Conservation (phyloP, 805 yeast species). For the Wickerhamiella musiphila region DNA sequence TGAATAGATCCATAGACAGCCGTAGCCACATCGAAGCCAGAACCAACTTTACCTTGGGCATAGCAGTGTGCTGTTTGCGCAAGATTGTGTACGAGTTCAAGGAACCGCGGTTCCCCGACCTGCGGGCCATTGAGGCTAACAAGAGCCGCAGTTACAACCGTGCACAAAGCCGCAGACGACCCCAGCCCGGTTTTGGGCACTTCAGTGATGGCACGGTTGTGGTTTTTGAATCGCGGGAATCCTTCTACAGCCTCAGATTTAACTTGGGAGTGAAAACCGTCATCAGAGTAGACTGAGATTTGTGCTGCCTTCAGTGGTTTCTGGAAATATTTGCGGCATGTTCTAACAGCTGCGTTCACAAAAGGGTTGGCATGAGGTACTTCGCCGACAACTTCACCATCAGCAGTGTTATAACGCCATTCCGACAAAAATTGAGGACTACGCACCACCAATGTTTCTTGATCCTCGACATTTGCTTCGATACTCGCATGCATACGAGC, state of each 20-base stretch:
- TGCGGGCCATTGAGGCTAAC: slow-evolving; percentile 26
- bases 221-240: slow-evolving; percentile 36
- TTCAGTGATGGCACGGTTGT: slow-evolving; percentile 37
- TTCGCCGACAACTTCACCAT: neutral
- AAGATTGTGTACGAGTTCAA: slow-evolving; percentile 49
- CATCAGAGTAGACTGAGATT: slow-evolving; percentile 64
- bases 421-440: slow-evolving; percentile 15
- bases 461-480: slow-evolving; percentile 18
- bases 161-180: slow-evolving; percentile 84
- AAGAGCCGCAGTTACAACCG: slow-evolving; percentile 60
- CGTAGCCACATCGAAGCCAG: slow-evolving; percentile 94
- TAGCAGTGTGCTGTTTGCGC: slow-evolving; percentile 82
- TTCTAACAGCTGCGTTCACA: slow-evolving; percentile 41
- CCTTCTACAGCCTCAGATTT: slow-evolving; percentile 22
- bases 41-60: slow-evolving; percentile 91
- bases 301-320: slow-evolving; percentile 19
- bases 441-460: slow-evolving; percentile 14
- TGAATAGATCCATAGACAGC: slow-evolving; percentile 83
- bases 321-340: slow-evolving; percentile 36
- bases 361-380: slow-evolving; percentile 46
- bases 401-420: slow-evolving; percentile 10
- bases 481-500: slow-evolving; percentile 75
- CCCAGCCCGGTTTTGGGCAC: slow-evolving; percentile 94
- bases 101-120: slow-evolving; percentile 1
- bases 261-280: slow-evolving; percentile 73